These are phyloP conservation scores for Penicillium verrucosum DNA, from an alignment of 2,329 filamentous ascomycete genomes.

Conservation along the genomic window DNA sequence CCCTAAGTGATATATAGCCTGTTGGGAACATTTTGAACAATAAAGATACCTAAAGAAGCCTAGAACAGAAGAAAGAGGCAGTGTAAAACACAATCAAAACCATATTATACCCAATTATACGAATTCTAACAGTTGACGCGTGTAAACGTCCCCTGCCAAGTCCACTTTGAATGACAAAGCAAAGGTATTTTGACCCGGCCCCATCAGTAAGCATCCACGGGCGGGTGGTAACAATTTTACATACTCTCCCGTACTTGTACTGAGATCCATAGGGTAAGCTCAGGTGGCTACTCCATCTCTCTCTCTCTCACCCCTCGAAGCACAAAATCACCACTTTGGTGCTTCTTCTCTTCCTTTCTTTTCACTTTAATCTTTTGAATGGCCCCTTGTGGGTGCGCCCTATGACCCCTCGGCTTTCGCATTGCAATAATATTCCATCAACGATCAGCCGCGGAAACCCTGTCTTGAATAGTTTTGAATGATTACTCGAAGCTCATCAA, in stretches of 20 bases:
- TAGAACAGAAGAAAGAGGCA: not conserved
- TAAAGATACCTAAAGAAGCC: not conserved
- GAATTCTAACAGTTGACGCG: slow-evolving; percentile 1
- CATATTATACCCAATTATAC: not conserved
- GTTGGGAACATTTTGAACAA: not conserved
- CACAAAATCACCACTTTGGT: slow-evolving; percentile 4
- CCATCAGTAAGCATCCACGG: slow-evolving; percentile 2
- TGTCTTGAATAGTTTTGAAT: slow-evolving; percentile 2
- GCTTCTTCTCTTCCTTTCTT: slow-evolving; percentile 2
- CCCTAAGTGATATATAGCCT: not conserved
- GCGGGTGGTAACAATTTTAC: slow-evolving; percentile 1
- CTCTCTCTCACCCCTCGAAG: slow-evolving; percentile 9
- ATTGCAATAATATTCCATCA: not conserved
- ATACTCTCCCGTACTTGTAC: slow-evolving; percentile 2
- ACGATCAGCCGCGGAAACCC: slow-evolving; percentile 3
- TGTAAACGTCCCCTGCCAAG: slow-evolving; percentile 4
- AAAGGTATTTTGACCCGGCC: not conserved
- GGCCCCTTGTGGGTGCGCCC: slow-evolving; percentile 25
- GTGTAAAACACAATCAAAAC: not conserved
- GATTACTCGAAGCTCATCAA: not conserved
- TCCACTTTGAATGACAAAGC: slow-evolving; percentile 5
- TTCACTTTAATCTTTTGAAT: slow-evolving; percentile 12
- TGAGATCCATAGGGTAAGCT: slow-evolving; percentile 5
- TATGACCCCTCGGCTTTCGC: slow-evolving; percentile 4
- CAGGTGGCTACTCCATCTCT: not conserved